Conservation (phyloP, 352 stramenopile genomes). For the Phytophthora idaei region DNA sequence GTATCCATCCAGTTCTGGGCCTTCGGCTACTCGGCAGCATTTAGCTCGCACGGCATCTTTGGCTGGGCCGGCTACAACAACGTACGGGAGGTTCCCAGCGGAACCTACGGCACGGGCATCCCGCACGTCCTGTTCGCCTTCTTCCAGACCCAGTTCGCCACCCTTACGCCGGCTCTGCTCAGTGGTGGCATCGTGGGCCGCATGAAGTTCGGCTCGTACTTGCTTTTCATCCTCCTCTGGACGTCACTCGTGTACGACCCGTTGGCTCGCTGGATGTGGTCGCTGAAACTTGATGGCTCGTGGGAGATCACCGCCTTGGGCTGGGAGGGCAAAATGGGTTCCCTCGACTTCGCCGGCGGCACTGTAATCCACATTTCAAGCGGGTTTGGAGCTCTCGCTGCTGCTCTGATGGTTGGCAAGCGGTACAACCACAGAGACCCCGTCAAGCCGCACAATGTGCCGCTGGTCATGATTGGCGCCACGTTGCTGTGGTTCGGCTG, state of each 20-base stretch:
- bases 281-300: conserved; percentile 58
- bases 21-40: conserved; percentile 77
- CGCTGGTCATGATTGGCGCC: conserved; percentile 81
- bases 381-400: conserved; percentile 78
- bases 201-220: conserved; percentile 78
- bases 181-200: conserved; percentile 83
- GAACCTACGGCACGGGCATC: conserved; percentile 64
- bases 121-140: conserved; percentile 76
- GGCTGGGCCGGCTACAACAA: conserved; percentile 62
- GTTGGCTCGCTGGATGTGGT: conserved; percentile 87
- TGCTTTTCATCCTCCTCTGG: conserved; percentile 86
- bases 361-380: conserved; percentile 89
- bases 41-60: conserved; percentile 66
- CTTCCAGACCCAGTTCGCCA: conserved; percentile 87
- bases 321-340: conserved; percentile 76
- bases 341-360: conserved; percentile 83
- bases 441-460: conserved; percentile 66
- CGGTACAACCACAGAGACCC: conserved; percentile 50
- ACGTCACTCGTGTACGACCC: conserved; percentile 87
- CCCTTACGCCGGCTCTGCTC: conserved; percentile 78
- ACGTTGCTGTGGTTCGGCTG: conserved; percentile 86
- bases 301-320: conserved; percentile 52
- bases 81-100: conserved; percentile 46
- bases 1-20: conserved; percentile 83
- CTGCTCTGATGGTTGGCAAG: conserved; percentile 72